phyloP scores from a whole-genome alignment of 306 rosid genomes.

The Dalbergia cultrata region DNA sequence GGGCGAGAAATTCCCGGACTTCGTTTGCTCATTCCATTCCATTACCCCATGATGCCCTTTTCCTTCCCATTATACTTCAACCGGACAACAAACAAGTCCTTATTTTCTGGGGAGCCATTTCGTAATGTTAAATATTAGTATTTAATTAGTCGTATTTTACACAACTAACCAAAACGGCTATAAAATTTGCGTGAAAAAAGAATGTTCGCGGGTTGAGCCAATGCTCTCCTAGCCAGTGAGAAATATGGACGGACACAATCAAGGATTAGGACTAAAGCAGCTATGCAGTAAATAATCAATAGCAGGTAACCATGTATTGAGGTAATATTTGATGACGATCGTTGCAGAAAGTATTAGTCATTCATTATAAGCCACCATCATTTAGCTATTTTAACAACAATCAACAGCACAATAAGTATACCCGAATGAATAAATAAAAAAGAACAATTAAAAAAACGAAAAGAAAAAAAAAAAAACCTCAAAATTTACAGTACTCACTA shows the following conservation, averaged over 20 bases:
- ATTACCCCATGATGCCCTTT: background rate
- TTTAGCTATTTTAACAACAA: slow-evolving; percentile 12
- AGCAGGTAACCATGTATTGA: background rate
- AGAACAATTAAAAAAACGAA: background rate
- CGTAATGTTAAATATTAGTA: no score
- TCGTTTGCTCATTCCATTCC: no score
- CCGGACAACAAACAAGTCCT: background rate
- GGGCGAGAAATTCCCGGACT: no score
- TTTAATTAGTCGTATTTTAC: no score
- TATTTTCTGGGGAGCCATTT: background rate
- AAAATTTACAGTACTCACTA: slow-evolving; percentile 4
- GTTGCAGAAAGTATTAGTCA: background rate
- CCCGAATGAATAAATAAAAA: slow-evolving; percentile 20
- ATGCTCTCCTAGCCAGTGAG: background rate
- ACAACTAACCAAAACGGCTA: no score
- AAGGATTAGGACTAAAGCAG: no score
- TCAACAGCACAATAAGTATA: slow-evolving; percentile 29
- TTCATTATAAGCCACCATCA: background rate
- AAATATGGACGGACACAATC: no score
- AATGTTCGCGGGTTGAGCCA: background rate
- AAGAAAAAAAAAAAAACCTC: no score
- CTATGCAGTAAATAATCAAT: background rate
- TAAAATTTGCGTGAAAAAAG: background rate
- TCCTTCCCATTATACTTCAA: no score
- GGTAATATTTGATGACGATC: background rate